Conservation (phyloP, 139 green algal genomes). For the Tetradesmus lagerheimii region DNA sequence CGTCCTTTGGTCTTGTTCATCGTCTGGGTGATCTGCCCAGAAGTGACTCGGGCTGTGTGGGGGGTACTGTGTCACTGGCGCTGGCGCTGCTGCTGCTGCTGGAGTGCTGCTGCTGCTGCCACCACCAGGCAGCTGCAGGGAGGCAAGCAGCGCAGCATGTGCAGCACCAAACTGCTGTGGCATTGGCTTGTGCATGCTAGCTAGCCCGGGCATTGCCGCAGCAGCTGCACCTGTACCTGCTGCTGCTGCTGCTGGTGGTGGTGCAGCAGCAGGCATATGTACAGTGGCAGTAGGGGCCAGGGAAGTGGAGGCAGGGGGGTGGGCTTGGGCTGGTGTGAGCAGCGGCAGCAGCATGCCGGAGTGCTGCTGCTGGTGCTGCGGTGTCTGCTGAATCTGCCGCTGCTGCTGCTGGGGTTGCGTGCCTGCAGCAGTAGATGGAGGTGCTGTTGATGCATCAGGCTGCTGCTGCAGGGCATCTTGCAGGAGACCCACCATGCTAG, state of each 20-base stretch:
- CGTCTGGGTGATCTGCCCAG: constrained; percentile 17
- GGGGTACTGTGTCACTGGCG: background rate
- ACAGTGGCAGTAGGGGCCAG: constrained; percentile 23
- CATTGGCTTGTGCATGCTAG: background rate
- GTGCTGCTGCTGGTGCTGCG: background rate
- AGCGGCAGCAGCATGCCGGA: background rate
- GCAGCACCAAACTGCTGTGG: background rate
- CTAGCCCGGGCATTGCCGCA: background rate
- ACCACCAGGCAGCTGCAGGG: background rate
- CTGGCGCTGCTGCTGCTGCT: background rate
- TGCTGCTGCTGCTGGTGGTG: constrained; percentile 15
- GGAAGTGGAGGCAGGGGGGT: background rate
- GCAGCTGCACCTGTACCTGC: background rate
- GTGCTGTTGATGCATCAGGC: background rate
- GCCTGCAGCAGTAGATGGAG: background rate
- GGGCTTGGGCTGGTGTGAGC: background rate
- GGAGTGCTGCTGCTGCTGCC: background rate
- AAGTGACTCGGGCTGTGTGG: constrained; percentile 12
- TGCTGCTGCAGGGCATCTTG: background rate
- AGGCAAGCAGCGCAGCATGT: background rate
- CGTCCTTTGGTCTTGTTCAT: background rate
- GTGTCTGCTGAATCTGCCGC: background rate
- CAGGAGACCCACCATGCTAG: constrained; percentile 14
- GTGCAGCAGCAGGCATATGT: background rate
- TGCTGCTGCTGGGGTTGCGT: background rate